A percentile compares a stretch with the other conserved stretches of the same genome.
Conservation (phyloP, 2,329 filamentous ascomycete genomes). For the Trichoderma atrobrunneum region DNA sequence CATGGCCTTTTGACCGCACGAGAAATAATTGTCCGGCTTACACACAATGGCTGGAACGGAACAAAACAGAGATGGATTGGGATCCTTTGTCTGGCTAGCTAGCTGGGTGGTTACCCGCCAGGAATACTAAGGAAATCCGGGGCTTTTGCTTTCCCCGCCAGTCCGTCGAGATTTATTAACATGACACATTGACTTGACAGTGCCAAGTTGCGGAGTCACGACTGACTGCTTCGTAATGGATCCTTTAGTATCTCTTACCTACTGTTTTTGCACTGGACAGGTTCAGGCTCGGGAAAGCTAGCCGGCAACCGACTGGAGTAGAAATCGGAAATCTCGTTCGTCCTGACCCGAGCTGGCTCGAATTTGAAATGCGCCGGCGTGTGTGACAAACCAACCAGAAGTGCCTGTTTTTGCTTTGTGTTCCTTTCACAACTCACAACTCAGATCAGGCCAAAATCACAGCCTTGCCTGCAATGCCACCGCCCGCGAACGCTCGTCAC, state of each 20-base stretch:
- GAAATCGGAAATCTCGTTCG: neutral
- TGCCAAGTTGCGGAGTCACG: neutral
- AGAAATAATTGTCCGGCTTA: neutral
- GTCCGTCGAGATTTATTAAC: neutral
- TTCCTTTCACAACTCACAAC: neutral
- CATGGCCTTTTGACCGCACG: neutral
- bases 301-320: neutral
- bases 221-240: neutral
- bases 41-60: neutral
- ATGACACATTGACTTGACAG: neutral
- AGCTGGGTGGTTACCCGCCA: neutral
- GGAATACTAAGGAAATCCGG: neutral
- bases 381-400: neutral
- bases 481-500: constrained; percentile 7
- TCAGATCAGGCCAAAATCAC: neutral
- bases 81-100: neutral
- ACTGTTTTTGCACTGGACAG: neutral
- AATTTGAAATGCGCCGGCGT: neutral
- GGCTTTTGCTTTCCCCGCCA: neutral
- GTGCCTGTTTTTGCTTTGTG: neutral
- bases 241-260: neutral
- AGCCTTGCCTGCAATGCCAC: constrained; percentile 23
- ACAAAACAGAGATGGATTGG: neutral
- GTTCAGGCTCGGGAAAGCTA: neutral
- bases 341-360: neutral